Base-by-base conservation (phyloP, 805 yeast genomes). In the Pichia insulana region DNA sequence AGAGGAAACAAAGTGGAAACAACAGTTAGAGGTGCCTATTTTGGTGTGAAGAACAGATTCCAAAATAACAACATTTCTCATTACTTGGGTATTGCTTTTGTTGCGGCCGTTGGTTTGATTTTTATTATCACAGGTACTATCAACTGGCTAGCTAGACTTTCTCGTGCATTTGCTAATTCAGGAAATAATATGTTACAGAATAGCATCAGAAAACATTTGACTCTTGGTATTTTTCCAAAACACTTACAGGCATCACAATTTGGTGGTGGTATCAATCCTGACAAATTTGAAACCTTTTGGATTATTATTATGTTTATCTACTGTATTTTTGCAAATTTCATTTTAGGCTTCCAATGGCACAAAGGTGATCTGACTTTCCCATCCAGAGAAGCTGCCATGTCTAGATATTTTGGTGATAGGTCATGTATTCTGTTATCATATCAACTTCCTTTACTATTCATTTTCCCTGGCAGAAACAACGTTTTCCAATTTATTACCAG, bases 391-490 rank as follows among this genome's bases (percentile, higher is more conserved):
- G 41, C 50, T 17, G 66, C 53, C 41, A 39, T 47, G n/a, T 43
- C 59, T 7, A 55, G 66, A 51, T 69, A 66, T 41, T 46, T 59
- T 38, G 76, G 72, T 30, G 76, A 76, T 50, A 64, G 85, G 51
- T 51, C 78, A 2, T 83, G 78, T 2, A 67, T 78, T 22, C 53
- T 76, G 36, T 57, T 68, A 3, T 65, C 69, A n/a, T 58, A 70
- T 61, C 59, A 64, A 45, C 35, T 70, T 30, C 85, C 86, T 3
- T 56, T 76, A 36, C 48, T 78, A 36, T 62, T 76, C 27, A 57
- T 78, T 39, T 77, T 79, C 54, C 78, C 83, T 2, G 76, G 83
- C 34, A 62, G 85, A 50, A 80, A 80, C 58, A 80, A 79, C 53
- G 56, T 80, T 38, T 56, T 80, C 44, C 77, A 71, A 46, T 74